Percentiles rank a stretch among this genome's conserved stretches.
phyloP scores from a whole-genome alignment of 768 basidiomycete species.

The Pleurotus tuber-regium region DNA sequence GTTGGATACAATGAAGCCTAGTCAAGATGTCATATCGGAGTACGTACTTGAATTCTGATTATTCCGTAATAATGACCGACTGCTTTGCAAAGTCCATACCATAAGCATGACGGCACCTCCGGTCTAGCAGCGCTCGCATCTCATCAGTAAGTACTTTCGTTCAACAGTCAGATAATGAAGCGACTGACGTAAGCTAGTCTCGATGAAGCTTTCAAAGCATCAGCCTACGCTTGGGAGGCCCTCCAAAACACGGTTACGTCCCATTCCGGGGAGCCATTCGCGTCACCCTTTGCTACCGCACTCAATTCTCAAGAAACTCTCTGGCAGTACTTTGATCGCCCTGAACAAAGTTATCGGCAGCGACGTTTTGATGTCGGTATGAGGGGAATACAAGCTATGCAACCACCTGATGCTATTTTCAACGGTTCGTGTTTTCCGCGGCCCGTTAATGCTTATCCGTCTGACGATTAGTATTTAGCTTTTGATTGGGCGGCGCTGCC shows the following conservation, averaged over 20 bases:
- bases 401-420: conserved; percentile 16
- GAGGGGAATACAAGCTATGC: conserved; percentile 15
- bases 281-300: conserved; percentile 22
- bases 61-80: neutral
- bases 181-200: conserved; percentile 18
- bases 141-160: conserved; percentile 20
- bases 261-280: conserved; percentile 21
- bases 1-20: conserved; percentile 31
- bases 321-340: conserved; percentile 18
- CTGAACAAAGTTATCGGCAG: conserved; percentile 15
- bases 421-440: conserved; percentile 12
- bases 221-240: conserved; percentile 29
- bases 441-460: neutral
- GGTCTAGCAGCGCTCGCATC: conserved; percentile 22
- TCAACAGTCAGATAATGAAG: neutral
- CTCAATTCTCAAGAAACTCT: conserved; percentile 16
- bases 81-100: conserved; percentile 8
- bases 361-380: conserved; percentile 23
- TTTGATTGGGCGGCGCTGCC: conserved; percentile 44
- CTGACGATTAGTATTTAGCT: conserved; percentile 23
- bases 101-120: conserved; percentile 18
- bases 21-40: conserved; percentile 24
- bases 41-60: conserved; percentile 12
- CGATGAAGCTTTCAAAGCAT: conserved; percentile 29
- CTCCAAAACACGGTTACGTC: conserved; percentile 24